Base-by-base conservation (phyloP, 2,329 filamentous ascomycete species). In the Lachnellula occidentalis region DNA sequence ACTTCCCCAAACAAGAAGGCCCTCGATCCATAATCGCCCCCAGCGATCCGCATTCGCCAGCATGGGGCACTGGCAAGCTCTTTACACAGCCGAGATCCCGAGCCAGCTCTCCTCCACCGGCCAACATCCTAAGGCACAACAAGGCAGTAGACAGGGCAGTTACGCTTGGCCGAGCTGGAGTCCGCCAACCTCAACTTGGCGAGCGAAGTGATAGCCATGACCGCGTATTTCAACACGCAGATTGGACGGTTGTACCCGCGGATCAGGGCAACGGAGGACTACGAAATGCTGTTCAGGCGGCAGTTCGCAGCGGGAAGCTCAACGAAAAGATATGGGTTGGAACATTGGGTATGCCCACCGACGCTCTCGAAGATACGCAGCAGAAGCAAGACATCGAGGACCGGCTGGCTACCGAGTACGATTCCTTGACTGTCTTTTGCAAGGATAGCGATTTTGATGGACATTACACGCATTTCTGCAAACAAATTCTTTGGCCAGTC, bases 401-500 rank as follows among this genome's bases (percentile, higher is more conserved):
- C 67, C 83, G 82, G 53, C 74, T 97, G 8, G 85, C 89, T 48
- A 87, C 86, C 24, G 89, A 96, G 67, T 86, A 88, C 69, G 84
- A 94, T 63, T 91, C 90, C 65, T 72, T 95, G 61, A 84, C 88
- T 2, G 91, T 96, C 34, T 95, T 87, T 70, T 87, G 89, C 70
- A 88, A 84, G 57, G 92, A 97, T 73, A 90, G 87, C 68, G 92
- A 97, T 71, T 91, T 96, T 68, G 88, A 96, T 66, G 91, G 92
- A 1, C 92, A 96, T 72, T 97, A 97, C 68, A 83, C 87, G 12
- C 92, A 96, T 72, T 97, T 94, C 70, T 96, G 92, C 84, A 97
- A 97, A 75, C 90, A 92, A 67, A 96, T 97, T 53, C 78, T 97
- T 6, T 97, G 92, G 92, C 92, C 92, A 1, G 92, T 96, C 57